Evolutionary conservation across 2,329 filamentous ascomycete species (phyloP).

Genomic region (Cladophialophora bantiana): DNA sequence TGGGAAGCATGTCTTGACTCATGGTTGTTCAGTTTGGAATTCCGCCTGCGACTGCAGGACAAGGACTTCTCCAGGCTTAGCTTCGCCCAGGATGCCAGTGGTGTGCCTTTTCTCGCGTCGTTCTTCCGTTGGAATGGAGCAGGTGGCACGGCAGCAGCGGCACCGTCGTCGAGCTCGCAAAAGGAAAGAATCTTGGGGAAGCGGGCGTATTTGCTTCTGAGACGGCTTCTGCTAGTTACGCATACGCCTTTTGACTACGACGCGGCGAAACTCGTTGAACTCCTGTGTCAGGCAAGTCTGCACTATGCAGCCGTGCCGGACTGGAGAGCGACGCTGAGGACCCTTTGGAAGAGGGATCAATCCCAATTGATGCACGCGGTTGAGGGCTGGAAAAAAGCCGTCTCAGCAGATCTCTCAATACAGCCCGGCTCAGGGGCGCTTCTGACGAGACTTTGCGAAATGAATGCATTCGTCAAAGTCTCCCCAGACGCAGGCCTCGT

Average conservation of each 20-base stretch:
- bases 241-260: constrained; percentile 24
- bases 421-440: constrained; percentile 41
- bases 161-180: constrained; percentile 13
- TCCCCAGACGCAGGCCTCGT: constrained; percentile 59
- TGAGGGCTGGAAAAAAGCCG: constrained; percentile 26
- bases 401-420: constrained; percentile 27
- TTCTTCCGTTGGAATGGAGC: constrained; percentile 18
- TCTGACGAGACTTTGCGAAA: constrained; percentile 37
- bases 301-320: constrained; percentile 28
- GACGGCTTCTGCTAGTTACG: constrained; percentile 60
- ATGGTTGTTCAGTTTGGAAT: constrained; percentile 73
- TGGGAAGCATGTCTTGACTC: constrained; percentile 80
- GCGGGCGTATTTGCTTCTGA: constrained; percentile 68
- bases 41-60: constrained; percentile 67
- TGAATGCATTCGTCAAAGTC: constrained; percentile 51
- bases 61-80: constrained; percentile 63
- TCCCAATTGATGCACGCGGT: constrained; percentile 28
- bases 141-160: neutral
- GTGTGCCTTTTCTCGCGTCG: constrained; percentile 35
- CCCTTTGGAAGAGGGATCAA: constrained; percentile 32
- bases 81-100: constrained; percentile 26
- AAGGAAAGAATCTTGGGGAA: constrained; percentile 61
- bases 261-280: constrained; percentile 25
- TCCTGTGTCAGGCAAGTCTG: constrained; percentile 31
- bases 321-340: constrained; percentile 31